phyloP scores from a whole-genome alignment of 345 rosid genomes.

The Xanthoceras sorbifolium region DNA sequence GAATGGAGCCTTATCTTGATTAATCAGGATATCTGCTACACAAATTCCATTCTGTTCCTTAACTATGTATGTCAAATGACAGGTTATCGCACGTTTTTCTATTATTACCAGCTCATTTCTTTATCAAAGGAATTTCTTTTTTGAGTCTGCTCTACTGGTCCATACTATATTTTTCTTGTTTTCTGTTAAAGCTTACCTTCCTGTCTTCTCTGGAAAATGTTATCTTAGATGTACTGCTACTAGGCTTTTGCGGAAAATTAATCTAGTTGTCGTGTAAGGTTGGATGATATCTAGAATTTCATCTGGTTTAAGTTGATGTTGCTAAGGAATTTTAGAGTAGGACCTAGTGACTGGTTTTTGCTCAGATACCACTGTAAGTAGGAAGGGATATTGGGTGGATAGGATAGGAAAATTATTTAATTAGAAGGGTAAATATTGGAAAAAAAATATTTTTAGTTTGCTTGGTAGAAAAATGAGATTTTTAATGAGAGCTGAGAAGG shows the following conservation, averaged over 20 bases:
- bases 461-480: background rate
- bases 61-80: background rate
- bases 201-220: background rate
- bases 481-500: background rate
- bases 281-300: background rate
- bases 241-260: background rate
- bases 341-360: too few relatives aligned
- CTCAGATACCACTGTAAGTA: background rate
- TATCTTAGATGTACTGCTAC: background rate
- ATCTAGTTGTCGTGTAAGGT: too few relatives aligned
- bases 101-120: background rate
- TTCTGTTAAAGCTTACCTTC: background rate
- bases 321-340: too few relatives aligned
- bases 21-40: background rate
- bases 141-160: background rate
- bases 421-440: background rate
- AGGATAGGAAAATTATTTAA: background rate
- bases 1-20: background rate
- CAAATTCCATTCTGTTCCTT: background rate
- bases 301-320: background rate
- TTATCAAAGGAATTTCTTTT: conserved; percentile 5
- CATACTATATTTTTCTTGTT: background rate
- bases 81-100: background rate
- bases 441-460: background rate
- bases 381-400: too few relatives aligned